phyloP scores from a whole-genome alignment of 768 basidiomycete genomes.

The Grammothele lineata region DNA sequence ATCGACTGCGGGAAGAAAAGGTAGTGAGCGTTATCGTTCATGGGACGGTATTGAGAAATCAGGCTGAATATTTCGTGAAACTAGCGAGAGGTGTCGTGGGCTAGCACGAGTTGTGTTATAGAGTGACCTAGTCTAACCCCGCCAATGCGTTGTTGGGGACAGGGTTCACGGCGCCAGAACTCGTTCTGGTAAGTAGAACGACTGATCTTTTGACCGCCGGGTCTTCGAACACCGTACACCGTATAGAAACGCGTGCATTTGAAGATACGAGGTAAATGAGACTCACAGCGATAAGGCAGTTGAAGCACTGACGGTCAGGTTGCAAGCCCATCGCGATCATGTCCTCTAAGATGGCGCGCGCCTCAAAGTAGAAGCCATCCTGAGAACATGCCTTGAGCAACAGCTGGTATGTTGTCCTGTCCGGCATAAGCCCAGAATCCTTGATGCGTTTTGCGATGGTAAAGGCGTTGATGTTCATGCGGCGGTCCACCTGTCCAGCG shows the following conservation, averaged over 20 bases:
- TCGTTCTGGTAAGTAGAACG: neutral
- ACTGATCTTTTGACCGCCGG: neutral
- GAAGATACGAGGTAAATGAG: too few relatives aligned
- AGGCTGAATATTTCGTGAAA: too few relatives aligned
- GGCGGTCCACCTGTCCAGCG: slow-evolving; percentile 32
- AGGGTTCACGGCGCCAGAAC: too few relatives aligned
- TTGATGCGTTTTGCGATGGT: slow-evolving; percentile 56
- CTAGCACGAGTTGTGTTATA: too few relatives aligned
- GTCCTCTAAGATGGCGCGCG: slow-evolving; percentile 66
- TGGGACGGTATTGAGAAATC: too few relatives aligned
- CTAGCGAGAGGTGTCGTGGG: too few relatives aligned
- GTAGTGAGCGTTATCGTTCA: neutral
- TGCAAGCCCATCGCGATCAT: slow-evolving; percentile 50
- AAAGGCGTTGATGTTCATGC: slow-evolving; percentile 38
- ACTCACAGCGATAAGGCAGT: slow-evolving; percentile 56
- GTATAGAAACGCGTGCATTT: too few relatives aligned
- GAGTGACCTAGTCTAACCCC: too few relatives aligned
- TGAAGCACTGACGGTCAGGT: slow-evolving; percentile 50
- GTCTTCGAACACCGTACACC: too few relatives aligned
- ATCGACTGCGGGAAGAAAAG: neutral
- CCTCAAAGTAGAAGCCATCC: slow-evolving; percentile 43
- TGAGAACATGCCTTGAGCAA: slow-evolving; percentile 48
- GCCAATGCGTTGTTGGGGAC: too few relatives aligned
- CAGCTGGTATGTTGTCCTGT: slow-evolving; percentile 50
- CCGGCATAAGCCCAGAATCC: slow-evolving; percentile 44